Evolutionary conservation across 345 rosid species (phyloP).

Genomic region (Heritiera fomes): DNA sequence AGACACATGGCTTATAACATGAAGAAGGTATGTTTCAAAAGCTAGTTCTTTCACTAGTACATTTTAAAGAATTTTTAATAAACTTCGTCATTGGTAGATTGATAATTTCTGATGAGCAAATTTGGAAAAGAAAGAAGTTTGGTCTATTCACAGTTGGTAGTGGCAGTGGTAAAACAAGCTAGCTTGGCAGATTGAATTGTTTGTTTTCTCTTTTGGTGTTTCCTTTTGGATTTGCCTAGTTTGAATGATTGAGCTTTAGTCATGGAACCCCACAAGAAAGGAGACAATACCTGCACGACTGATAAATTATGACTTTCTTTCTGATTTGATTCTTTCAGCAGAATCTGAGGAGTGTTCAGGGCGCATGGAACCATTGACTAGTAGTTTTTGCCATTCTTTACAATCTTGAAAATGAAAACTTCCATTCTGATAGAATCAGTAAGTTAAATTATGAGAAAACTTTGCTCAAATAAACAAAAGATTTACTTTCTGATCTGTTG

Average conservation of each 20-base stretch:
- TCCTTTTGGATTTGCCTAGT: slow-evolving; percentile 22
- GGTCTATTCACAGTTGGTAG: not conserved
- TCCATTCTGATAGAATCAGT: not conserved
- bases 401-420: not conserved
- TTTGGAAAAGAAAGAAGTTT: not conserved
- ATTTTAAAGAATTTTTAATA: not conserved
- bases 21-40: slow-evolving; percentile 58
- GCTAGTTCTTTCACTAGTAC: not conserved
- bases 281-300: slow-evolving; percentile 14
- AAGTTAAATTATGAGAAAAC: not conserved
- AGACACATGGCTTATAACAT: slow-evolving; percentile 82
- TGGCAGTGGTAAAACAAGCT: not conserved
- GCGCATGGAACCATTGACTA: slow-evolving; percentile 17
- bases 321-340: not conserved
- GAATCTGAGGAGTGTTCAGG: not conserved
- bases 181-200: not conserved
- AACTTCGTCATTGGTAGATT: not conserved
- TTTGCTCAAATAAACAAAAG: not conserved
- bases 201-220: not conserved
- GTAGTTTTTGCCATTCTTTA: not conserved
- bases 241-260: slow-evolving; percentile 8
- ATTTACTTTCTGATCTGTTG: not conserved
- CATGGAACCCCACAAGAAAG: slow-evolving; percentile 22
- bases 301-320: slow-evolving; percentile 3
- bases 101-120: not conserved